Evolutionary conservation across 2,329 filamentous ascomycete species (phyloP).

Genomic region (Cercospora citrullina): DNA sequence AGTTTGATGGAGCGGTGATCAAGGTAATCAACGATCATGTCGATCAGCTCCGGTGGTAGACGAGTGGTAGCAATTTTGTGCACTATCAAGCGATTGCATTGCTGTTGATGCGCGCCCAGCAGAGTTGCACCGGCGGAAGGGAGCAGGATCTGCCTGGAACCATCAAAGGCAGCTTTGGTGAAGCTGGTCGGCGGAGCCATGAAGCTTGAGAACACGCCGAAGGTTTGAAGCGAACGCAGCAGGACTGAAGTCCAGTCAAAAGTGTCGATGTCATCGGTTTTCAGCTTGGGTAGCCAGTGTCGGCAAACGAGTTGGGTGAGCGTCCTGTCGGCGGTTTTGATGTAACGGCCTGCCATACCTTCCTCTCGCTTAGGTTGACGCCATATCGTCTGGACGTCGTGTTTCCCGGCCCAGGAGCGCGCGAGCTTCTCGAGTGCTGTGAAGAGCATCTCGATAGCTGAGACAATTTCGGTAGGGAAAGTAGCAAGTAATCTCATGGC

Average conservation of each 20-base stretch:
- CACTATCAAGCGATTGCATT: neutral
- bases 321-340: neutral
- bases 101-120: neutral
- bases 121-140: neutral
- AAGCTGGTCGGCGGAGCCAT: neutral
- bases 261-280: neutral
- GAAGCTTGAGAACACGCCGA: neutral
- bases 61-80: neutral
- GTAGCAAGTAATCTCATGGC: neutral
- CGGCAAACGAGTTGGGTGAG: neutral
- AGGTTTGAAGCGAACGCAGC: neutral
- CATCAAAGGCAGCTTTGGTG: neutral
- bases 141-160: neutral
- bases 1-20: too few species aligned
- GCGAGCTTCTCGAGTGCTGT: neutral
- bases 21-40: neutral
- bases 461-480: neutral
- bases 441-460: neutral
- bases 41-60: slow-evolving; percentile 7
- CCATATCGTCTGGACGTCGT: neutral
- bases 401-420: neutral
- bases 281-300: neutral
- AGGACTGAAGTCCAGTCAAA: neutral
- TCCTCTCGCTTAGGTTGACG: neutral
- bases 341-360: neutral